Base-by-base conservation (phyloP, 768 basidiomycete species). In the Mycena kentingensis region DNA sequence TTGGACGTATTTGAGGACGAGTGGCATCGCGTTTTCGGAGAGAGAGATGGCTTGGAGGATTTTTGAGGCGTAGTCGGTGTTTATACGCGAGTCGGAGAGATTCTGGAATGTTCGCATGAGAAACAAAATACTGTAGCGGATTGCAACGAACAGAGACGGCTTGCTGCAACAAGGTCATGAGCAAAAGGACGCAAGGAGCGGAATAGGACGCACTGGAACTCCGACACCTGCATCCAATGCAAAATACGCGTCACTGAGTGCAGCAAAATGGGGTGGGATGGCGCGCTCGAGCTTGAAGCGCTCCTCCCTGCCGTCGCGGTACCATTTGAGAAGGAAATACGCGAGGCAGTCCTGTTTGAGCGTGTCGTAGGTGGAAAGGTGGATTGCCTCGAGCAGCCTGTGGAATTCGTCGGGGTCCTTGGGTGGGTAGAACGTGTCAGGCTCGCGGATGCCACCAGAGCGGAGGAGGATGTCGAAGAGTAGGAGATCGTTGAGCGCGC, bases 201-300 rank as follows among this genome's bases (percentile, higher is more conserved):
- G n/a, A 28, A 43, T 37, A 34, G 43, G 13, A 79, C 87, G 57
- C 67, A 91, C 90, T 41, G 78, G 66, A 45, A 87, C 65, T 37
- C 83, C 73, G n/a, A 77, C 73, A 11, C 87, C 88, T 2, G 81
- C 77, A 69, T 93, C 91, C 53, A 93, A 71, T 65, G 82, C 71
- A 87, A 88, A 93, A 71, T 93, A 93, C 63, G 91, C 90, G 70
- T 90, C 86, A n/a, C 88, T 81, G 41, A 93, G 77, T 4, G 77
- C 71, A 6, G 78, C 74, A 62, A 91, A 92, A 60, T 91, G 90
- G 3, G 88, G 85, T 4, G 88, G 83, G 54, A 93, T 85, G 60
- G 78, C 82, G 25, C 78, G 71, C 66, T 81, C 67, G 67, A 73
- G 47, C 63, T 71, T 69, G 73, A 89, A 74, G 54, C 67, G 61